Conservation (phyloP, 2,329 filamentous ascomycete genomes). For the Thielaviopsis populi region DNA sequence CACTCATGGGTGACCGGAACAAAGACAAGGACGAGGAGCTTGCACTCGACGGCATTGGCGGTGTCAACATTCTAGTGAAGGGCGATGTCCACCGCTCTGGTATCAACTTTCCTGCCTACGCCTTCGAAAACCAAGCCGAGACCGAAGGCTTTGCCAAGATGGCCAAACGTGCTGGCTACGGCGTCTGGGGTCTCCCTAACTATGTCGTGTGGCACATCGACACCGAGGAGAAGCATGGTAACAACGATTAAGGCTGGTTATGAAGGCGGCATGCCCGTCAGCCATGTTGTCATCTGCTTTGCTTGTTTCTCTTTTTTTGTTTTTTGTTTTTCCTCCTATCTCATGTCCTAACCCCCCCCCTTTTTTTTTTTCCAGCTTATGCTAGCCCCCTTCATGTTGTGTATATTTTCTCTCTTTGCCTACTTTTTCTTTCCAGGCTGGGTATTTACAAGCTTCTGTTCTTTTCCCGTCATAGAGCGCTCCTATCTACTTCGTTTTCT, state of each 20-base stretch:
- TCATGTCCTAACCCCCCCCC: not conserved
- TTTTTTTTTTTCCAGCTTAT: not conserved
- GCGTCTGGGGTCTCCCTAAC: constrained; percentile 84
- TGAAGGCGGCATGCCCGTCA: not conserved
- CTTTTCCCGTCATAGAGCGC: not conserved
- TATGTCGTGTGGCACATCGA: constrained; percentile 99
- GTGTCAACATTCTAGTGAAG: constrained; percentile 95
- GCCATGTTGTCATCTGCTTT: not conserved
- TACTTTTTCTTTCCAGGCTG: not conserved
- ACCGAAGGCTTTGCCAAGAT: constrained; percentile 98
- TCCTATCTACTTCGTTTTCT: not conserved
- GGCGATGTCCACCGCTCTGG: constrained; percentile 92
- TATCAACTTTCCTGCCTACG: constrained; percentile 96
- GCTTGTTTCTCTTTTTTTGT: constrained; percentile 2
- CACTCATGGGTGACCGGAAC: constrained; percentile 79
- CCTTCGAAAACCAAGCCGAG: constrained; percentile 97
- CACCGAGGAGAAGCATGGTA: constrained; percentile 84
- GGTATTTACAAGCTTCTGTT: not conserved
- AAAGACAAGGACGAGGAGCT: constrained; percentile 86
- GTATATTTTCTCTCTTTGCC: not conserved
- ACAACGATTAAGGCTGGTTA: constrained; percentile 42
- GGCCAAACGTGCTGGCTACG: constrained; percentile 89
- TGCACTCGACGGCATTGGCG: constrained; percentile 85
- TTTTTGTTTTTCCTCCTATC: not conserved
- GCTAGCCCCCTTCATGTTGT: not conserved